phyloP scores from a whole-genome alignment of 2,329 filamentous ascomycete species.

The Fusarium heterosporum region DNA sequence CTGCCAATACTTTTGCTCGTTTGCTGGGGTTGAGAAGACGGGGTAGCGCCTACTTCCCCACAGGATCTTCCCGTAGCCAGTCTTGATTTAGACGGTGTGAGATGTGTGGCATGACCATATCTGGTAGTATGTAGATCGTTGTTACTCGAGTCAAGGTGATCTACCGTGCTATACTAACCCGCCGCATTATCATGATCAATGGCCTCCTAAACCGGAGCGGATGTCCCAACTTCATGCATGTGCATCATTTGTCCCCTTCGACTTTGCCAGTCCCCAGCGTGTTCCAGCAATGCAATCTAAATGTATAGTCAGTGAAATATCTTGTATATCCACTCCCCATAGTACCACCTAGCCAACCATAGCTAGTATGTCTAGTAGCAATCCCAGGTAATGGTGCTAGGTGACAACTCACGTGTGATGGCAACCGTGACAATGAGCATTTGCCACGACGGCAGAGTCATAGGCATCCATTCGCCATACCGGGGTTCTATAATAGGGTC shows the following conservation, averaged over 20 bases:
- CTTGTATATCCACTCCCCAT: neutral
- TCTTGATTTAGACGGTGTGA: constrained; percentile 21
- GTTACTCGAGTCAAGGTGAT: constrained; percentile 37
- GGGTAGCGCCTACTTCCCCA: constrained; percentile 47
- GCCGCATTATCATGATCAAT: constrained; percentile 10
- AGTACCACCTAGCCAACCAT: neutral
- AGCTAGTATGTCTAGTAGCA: constrained; percentile 8
- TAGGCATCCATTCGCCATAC: constrained; percentile 9
- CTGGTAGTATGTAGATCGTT: constrained; percentile 27
- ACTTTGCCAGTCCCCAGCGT: neutral
- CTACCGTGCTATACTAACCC: constrained; percentile 27
- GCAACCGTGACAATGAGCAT: constrained; percentile 17
- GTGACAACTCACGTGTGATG: constrained; percentile 23
- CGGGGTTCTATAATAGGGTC: constrained; percentile 19
- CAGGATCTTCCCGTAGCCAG: constrained; percentile 35
- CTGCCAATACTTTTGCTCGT: constrained; percentile 38
- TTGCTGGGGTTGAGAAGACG: constrained; percentile 36
- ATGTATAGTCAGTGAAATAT: constrained; percentile 13
- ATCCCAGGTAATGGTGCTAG: neutral
- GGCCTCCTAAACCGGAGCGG: constrained; percentile 26
- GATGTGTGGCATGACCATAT: constrained; percentile 14
- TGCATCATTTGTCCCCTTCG: constrained; percentile 6
- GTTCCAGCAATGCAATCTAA: constrained; percentile 11
- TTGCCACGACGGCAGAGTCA: constrained; percentile 23
- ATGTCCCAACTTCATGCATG: constrained; percentile 20